Percentiles rank a stretch among this genome's conserved stretches.
phyloP scores from a whole-genome alignment of 805 yeast genomes.

The Naumovozyma baii region DNA sequence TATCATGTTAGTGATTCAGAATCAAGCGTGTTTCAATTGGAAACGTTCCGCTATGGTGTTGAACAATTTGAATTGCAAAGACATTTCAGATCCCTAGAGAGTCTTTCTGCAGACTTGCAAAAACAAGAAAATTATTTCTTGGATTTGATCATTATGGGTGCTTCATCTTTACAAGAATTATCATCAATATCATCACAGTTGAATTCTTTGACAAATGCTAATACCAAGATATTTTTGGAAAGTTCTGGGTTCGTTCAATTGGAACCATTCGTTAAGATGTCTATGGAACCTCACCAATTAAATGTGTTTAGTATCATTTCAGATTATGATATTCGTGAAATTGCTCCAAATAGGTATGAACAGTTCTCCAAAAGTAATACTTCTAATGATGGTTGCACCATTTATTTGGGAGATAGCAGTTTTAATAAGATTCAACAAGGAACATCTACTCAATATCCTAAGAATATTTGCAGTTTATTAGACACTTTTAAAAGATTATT shows the following conservation, averaged over 20 bases:
- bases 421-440: constrained; percentile 6
- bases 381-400: constrained; percentile 27
- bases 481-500: constrained; percentile 27
- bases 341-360: constrained; percentile 27
- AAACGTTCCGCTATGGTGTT: constrained; percentile 22
- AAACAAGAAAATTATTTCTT: constrained; percentile 15
- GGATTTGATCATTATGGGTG: constrained; percentile 40
- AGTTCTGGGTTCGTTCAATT: constrained; percentile 62
- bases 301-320: constrained; percentile 50
- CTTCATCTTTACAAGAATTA: constrained; percentile 43
- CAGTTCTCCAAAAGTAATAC: constrained; percentile 24
- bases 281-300: constrained; percentile 29
- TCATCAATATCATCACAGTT: constrained; percentile 35
- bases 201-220: constrained; percentile 31
- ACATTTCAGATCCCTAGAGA: constrained; percentile 21
- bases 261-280: constrained; percentile 55
- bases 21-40: constrained; percentile 16
- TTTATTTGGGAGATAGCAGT: constrained; percentile 35
- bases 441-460: constrained; percentile 12
- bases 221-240: constrained; percentile 52
- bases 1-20: constrained; percentile 24
- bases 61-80: constrained; percentile 18
- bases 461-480: constrained; percentile 14
- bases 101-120: constrained; percentile 8
- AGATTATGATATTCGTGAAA: constrained; percentile 46